Conservation (phyloP, 306 rosid species). For the Aeschynomene evenia region DNA sequence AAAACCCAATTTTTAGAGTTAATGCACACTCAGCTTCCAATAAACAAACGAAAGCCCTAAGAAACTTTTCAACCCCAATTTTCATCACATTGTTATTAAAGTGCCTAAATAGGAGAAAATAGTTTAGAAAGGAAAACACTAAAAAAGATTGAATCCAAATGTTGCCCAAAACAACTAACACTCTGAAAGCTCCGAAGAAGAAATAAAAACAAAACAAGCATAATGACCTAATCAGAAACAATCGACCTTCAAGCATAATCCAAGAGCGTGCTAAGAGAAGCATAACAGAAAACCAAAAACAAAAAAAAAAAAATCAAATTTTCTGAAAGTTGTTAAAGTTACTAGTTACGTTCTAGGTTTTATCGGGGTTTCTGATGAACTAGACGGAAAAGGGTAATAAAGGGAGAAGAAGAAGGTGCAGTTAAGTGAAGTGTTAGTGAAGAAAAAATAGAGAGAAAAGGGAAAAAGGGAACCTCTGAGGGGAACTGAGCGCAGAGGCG, state of each 20-base stretch:
- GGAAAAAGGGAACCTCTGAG: slow-evolving; percentile 29
- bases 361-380: neutral
- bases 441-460: neutral
- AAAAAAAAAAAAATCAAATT: neutral
- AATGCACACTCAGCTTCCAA: neutral
- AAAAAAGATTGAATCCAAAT: slow-evolving; percentile 1
- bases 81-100: neutral
- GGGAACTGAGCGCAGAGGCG: slow-evolving; percentile 93
- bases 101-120: neutral
- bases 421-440: neutral
- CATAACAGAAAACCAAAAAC: neutral
- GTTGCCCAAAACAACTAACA: neutral
- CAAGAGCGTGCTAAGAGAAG: slow-evolving; percentile 1
- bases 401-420: neutral
- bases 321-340: neutral
- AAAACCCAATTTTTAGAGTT: neutral
- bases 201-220: neutral
- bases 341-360: neutral
- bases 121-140: neutral
- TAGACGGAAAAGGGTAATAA: neutral
- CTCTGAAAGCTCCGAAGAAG: neutral
- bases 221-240: neutral
- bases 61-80: slow-evolving; percentile 1
- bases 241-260: slow-evolving; percentile 31
- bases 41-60: neutral